phyloP scores from a whole-genome alignment of 176 grass and related monocot species.

The Raddia guianensis region DNA sequence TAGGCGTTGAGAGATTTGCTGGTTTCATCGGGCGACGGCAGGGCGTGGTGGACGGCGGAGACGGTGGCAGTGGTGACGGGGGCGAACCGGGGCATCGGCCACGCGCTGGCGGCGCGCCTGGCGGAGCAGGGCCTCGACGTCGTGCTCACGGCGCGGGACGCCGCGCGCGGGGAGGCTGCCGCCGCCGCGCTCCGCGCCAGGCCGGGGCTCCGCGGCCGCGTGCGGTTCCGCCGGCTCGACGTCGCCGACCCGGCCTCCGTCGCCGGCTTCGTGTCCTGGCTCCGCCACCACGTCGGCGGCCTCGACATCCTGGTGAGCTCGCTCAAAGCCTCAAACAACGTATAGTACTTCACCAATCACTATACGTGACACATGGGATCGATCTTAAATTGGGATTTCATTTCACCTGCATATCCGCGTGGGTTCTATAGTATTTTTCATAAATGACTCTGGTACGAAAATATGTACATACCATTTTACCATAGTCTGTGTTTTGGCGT shows the following conservation, averaged over 20 bases:
- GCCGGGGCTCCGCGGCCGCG: slow-evolving; percentile 3
- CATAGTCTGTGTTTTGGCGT: too few species aligned
- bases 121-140: slow-evolving; percentile 73
- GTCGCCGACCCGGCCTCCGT: slow-evolving; percentile 66
- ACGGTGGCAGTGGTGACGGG: slow-evolving; percentile 83
- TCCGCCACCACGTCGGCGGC: slow-evolving; percentile 53
- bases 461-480: too few species aligned
- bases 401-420: too few species aligned
- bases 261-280: slow-evolving; percentile 63
- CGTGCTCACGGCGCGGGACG: slow-evolving; percentile 75
- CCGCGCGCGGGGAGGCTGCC: slow-evolving; percentile 62
- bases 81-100: slow-evolving; percentile 75
- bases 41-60: slow-evolving; percentile 68
- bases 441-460: too few species aligned
- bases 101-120: slow-evolving; percentile 50
- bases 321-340: not conserved
- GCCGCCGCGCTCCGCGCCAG: slow-evolving; percentile 51
- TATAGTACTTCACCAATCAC: too few species aligned
- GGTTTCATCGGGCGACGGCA: not conserved
- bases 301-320: slow-evolving; percentile 80
- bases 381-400: too few species aligned
- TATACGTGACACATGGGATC: too few species aligned
- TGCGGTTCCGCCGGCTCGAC: slow-evolving; percentile 67
- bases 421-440: too few species aligned
- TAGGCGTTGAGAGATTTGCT: not conserved